A percentile compares a stretch with the other conserved stretches of the same genome.
Conservation (phyloP, 1,139 yeast genomes). For the Zygosaccharomyces sapae region DNA sequence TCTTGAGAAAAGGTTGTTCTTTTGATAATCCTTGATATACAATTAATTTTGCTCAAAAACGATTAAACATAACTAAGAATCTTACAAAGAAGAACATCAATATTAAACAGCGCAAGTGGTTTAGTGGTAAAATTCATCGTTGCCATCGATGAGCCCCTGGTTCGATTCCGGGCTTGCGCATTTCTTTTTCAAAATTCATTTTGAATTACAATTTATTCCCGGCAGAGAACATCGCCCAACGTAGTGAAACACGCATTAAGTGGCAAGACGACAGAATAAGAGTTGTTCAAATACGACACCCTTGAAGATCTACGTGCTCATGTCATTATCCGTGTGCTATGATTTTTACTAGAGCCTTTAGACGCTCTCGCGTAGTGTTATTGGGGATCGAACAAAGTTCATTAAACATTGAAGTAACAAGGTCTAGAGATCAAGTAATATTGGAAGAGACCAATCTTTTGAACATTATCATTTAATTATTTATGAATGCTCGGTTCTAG, state of each 20-base stretch:
- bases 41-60: too few species aligned
- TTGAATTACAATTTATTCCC: neutral
- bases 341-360: neutral
- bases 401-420: neutral
- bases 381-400: neutral
- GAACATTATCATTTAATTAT: neutral
- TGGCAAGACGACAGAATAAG: too few species aligned
- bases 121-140: conserved; percentile 9
- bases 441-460: too few species aligned
- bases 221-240: neutral
- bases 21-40: too few species aligned
- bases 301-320: too few species aligned
- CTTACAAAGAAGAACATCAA: too few species aligned
- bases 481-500: conserved; percentile 1
- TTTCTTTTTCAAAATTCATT: neutral
- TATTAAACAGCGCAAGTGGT: conserved; percentile 3
- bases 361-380: neutral
- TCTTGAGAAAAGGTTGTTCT: too few species aligned
- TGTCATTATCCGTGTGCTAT: neutral
- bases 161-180: conserved; percentile 10
- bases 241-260: too few species aligned
- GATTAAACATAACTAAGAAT: too few species aligned
- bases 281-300: too few species aligned
- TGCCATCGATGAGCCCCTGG: conserved; percentile 10
- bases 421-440: neutral